phyloP scores from a whole-genome alignment of 768 basidiomycete genomes.

The Kockovaella imperatae region DNA sequence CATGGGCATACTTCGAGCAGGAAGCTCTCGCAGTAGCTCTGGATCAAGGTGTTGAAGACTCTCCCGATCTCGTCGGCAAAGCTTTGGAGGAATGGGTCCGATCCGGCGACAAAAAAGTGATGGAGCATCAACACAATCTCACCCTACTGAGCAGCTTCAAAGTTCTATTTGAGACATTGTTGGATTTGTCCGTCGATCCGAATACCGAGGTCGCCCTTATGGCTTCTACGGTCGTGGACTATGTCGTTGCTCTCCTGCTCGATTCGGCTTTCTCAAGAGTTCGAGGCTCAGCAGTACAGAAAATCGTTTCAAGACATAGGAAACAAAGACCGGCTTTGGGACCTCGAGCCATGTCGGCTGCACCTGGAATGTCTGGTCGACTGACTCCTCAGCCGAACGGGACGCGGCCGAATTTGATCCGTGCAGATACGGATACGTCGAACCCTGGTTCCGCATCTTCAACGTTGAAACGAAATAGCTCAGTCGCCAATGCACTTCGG shows the following conservation, averaged over 20 bases:
- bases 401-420: constrained; percentile 17
- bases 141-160: constrained; percentile 85
- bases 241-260: constrained; percentile 77
- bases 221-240: constrained; percentile 85
- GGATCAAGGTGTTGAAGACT: constrained; percentile 31
- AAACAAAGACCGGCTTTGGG: constrained; percentile 9
- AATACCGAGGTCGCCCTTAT: constrained; percentile 85
- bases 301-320: constrained; percentile 6
- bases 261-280: constrained; percentile 80
- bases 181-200: constrained; percentile 87
- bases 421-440: constrained; percentile 27
- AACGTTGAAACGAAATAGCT: constrained; percentile 33
- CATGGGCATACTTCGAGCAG: constrained; percentile 94
- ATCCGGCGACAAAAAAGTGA: constrained; percentile 52
- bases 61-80: constrained; percentile 64
- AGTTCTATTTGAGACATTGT: constrained; percentile 77
- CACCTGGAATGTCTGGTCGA: constrained; percentile 6
- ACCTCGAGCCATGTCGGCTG: constrained; percentile 3
- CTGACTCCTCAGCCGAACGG: constrained; percentile 7
- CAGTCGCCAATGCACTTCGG: constrained; percentile 36
- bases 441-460: constrained; percentile 3
- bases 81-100: constrained; percentile 69
- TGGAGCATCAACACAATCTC: constrained; percentile 65
- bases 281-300: constrained; percentile 56
- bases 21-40: constrained; percentile 46